A percentile compares a stretch with the other conserved stretches of the same genome.
phyloP scores from a whole-genome alignment of 2,329 filamentous ascomycete species.

The Didymellaceae sp. region DNA sequence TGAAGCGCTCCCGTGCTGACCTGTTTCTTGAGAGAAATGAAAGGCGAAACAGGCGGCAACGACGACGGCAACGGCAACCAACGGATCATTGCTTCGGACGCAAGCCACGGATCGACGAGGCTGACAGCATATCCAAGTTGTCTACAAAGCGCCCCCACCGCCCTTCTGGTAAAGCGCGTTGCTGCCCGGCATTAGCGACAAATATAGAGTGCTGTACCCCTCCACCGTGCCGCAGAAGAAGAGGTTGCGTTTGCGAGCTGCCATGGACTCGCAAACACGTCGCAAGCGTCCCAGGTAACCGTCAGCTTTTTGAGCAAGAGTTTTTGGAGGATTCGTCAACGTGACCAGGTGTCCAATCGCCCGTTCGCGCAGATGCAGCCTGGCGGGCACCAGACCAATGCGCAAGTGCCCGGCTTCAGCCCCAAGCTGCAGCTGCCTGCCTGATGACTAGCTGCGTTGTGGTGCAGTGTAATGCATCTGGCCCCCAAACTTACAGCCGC shows the following conservation, averaged over 20 bases:
- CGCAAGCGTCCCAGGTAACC: constrained; percentile 1
- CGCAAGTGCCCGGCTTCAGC: constrained; percentile 26
- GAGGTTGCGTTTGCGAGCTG: background rate
- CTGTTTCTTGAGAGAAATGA: background rate
- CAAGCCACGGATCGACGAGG: constrained; percentile 5
- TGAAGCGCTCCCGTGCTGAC: constrained; percentile 22
- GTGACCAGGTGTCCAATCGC: constrained; percentile 19
- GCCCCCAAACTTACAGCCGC: constrained; percentile 29
- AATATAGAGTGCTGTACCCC: constrained; percentile 10
- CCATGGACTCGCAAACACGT: constrained; percentile 4
- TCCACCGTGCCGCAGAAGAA: constrained; percentile 3
- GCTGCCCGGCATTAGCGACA: constrained; percentile 11
- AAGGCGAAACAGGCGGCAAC: background rate
- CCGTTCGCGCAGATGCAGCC: constrained; percentile 16
- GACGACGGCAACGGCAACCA: background rate
- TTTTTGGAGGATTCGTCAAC: constrained; percentile 4
- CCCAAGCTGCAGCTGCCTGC: constrained; percentile 28
- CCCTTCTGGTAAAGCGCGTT: constrained; percentile 11
- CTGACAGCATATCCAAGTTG: constrained; percentile 14
- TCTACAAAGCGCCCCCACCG: constrained; percentile 8
- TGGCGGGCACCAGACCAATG: constrained; percentile 32
- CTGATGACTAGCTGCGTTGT: constrained; percentile 41
- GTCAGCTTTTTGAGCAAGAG: constrained; percentile 1
- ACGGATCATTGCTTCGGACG: constrained; percentile 1
- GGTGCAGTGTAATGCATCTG: constrained; percentile 25